Evolutionary conservation across 805 yeast genomes (phyloP), one percentile per base, ranked within the genome.

Genomic region (Limtongia smithiae): DNA sequence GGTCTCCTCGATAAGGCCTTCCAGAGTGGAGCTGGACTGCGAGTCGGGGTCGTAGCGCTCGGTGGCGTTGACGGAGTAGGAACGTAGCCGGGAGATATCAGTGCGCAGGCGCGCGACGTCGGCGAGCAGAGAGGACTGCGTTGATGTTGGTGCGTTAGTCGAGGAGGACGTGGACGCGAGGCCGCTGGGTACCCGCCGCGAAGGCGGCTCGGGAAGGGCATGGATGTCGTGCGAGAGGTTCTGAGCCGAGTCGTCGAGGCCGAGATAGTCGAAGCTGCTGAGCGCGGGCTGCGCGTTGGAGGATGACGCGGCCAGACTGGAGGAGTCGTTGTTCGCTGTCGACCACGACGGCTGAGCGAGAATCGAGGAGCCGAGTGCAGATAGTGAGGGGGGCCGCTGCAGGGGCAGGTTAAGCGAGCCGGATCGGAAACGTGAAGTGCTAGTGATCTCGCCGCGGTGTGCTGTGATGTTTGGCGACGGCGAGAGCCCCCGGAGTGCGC

Each of bases 241-340:
- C 20, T 28, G 32, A 8, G 47, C 44, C 4, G 58, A 18, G 41
- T 37, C 44, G 11, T 54, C 60, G 14, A 56, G 53, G 22, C 60
- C 60, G 11, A 56, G 49, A 22, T 56, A 56, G 38, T 56, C 60
- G n/a, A 56, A 44, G 7, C 59, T 55, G 15, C 51, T 41, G 25
- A 56, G 39, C 18, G 57, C 52, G 18, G 57, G 51, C 27, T 40
- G 59, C 22, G 37, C 51, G 22, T 28, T 34, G 22, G 41, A 17
- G 14, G 35, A 31, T 3, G 21, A 35, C 17, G 31, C 14, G 21
- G 31, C 15, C 17, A 8, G 14, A 21, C 38, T 27, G 18, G 17
- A 32, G 14, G 15, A 11, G 21, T 18, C n/a, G 25, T 12, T 21
- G 32, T n/a, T 37, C n/a, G n/a, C n/a, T n/a, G n/a, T n/a, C n/a